Conservation (phyloP, 345 rosid genomes). For the Bruguiera parviflora region DNA sequence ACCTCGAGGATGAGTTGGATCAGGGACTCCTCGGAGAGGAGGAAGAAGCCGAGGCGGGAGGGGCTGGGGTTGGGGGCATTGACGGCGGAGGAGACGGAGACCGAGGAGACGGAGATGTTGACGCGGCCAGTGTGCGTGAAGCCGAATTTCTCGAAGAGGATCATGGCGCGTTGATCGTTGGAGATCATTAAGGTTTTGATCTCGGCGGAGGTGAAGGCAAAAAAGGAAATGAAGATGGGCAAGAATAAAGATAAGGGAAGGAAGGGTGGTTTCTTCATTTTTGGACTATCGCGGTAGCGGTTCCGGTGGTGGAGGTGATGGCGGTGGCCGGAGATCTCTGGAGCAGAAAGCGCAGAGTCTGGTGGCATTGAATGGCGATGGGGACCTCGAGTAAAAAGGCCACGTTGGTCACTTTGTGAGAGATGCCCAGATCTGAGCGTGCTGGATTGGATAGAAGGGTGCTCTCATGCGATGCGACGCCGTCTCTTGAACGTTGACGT, state of each 20-base stretch:
- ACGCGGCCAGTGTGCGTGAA: conserved; percentile 86
- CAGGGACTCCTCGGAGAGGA: conserved; percentile 83
- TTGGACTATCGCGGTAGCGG: not conserved
- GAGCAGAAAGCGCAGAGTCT: no score
- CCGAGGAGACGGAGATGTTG: conserved; percentile 54
- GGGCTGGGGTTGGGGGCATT: conserved; percentile 48
- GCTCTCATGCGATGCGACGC: no score
- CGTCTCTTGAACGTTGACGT: no score
- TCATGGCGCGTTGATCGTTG: conserved; percentile 80
- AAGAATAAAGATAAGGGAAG: conserved; percentile 16
- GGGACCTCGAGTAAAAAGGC: no score
- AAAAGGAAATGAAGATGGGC: conserved; percentile 13
- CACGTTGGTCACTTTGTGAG: no score
- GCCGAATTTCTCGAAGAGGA: conserved; percentile 93
- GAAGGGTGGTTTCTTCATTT: conserved; percentile 45
- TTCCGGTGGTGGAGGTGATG: not conserved
- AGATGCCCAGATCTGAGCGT: no score
- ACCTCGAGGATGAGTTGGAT: conserved; percentile 77
- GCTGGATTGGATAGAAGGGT: no score
- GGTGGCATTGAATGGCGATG: no score
- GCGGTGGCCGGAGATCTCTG: not conserved
- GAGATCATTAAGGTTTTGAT: conserved; percentile 47
- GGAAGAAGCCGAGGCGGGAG: conserved; percentile 87
- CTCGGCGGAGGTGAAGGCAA: conserved; percentile 19
- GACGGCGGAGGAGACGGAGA: conserved; percentile 50